Percentiles rank a stretch among this genome's conserved stretches.
These are phyloP conservation scores for Tricholoma saponaceum DNA, from an alignment of 768 basidiomycete genomes.

Conservation along the genomic window DNA sequence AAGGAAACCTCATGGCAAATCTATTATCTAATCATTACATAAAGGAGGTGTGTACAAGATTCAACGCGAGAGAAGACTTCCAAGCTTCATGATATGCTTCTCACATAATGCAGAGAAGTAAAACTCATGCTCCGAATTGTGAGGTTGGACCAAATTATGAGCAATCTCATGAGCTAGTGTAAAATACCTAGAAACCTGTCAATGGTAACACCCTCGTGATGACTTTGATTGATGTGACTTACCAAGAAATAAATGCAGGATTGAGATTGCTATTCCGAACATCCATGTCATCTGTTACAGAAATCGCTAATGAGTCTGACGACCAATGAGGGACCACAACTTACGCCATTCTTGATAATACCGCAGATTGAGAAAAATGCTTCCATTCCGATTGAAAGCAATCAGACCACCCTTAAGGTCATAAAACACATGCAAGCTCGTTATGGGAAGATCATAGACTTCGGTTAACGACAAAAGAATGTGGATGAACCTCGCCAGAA, in stretches of 20 bases:
- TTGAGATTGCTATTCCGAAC: constrained; percentile 48
- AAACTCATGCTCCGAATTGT: constrained; percentile 92
- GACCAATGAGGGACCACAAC: constrained; percentile 17
- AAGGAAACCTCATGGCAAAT: constrained; percentile 5
- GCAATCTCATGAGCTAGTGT: constrained; percentile 91
- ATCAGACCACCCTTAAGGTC: constrained; percentile 79
- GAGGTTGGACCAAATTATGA: constrained; percentile 83
- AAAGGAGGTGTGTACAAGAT: too few relatives aligned
- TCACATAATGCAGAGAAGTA: constrained; percentile 92
- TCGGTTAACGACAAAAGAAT: constrained; percentile 61
- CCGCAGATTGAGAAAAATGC: constrained; percentile 83
- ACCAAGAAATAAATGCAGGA: constrained; percentile 83
- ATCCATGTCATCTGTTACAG: constrained; percentile 59
- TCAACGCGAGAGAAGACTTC: constrained; percentile 23
- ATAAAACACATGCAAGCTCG: constrained; percentile 83
- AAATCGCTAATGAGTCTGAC: not conserved
- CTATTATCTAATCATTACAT: not conserved
- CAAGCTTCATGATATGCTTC: constrained; percentile 44
- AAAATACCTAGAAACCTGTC: constrained; percentile 61
- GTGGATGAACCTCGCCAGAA: constrained; percentile 68
- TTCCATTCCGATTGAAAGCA: constrained; percentile 89
- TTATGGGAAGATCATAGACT: constrained; percentile 70
- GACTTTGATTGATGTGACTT: constrained; percentile 15
- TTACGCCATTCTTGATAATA: constrained; percentile 87
- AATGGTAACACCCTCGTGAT: not conserved